Evolutionary conservation across 2,329 filamentous ascomycete species (phyloP).

Genomic region (Fusarium musae): DNA sequence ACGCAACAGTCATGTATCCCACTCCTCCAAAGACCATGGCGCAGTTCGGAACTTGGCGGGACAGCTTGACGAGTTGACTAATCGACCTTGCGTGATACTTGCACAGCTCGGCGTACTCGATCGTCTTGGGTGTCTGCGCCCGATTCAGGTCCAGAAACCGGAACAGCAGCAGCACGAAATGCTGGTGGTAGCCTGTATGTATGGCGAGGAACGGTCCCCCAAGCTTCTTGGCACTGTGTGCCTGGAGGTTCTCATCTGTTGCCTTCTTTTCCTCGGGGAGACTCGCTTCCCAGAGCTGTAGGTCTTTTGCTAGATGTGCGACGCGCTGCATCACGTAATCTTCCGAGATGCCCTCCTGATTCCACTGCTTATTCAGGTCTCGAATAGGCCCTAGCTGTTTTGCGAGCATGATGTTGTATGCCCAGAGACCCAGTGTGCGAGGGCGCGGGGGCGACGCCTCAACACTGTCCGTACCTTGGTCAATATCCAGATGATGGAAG

Average conservation of each 20-base stretch:
- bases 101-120: slow-evolving; percentile 7
- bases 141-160: slow-evolving; percentile 4
- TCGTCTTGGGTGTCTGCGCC: not conserved
- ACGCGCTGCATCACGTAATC: slow-evolving; percentile 9
- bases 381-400: slow-evolving; percentile 2
- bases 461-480: not conserved
- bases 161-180: slow-evolving; percentile 2
- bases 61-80: slow-evolving; percentile 1
- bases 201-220: slow-evolving; percentile 11
- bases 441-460: not conserved
- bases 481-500: not conserved
- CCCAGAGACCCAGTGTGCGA: slow-evolving; percentile 7
- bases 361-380: slow-evolving; percentile 3
- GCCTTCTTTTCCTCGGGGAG: slow-evolving; percentile 6
- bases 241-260: slow-evolving; percentile 2
- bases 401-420: slow-evolving; percentile 14
- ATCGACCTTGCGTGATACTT: slow-evolving; percentile 1
- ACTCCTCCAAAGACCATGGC: slow-evolving; percentile 4
- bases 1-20: slow-evolving; percentile 7
- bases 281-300: not conserved
- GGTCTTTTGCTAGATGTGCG: not conserved
- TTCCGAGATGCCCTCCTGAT: not conserved
- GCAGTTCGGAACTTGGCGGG: slow-evolving; percentile 6
- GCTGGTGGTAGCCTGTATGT: slow-evolving; percentile 12
- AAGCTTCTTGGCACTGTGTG: not conserved